Base-by-base conservation (phyloP, 192 early-diverging fungal genomes). In the Gryganskiella cystojenkinii region DNA sequence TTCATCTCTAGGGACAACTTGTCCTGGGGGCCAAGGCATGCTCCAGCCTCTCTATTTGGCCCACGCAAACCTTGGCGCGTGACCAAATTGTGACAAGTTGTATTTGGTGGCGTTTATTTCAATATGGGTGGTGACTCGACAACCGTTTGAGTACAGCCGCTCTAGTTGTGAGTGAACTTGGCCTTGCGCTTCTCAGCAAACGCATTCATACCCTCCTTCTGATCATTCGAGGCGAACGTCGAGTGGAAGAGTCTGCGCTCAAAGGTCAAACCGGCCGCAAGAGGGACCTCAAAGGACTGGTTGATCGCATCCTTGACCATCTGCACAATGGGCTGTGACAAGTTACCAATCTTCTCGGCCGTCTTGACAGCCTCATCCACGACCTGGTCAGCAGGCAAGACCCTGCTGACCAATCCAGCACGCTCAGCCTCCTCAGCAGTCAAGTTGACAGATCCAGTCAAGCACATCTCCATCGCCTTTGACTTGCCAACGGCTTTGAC, bases 231-330 rank as follows among this genome's bases (percentile, higher is more conserved):
- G 31, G 88, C 93, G 87, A 99, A 99, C 0, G 90, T 87, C 55
- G 87, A 67, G 75, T 99, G 96, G 91, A 99, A 99, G 50, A 98
- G 69, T 50, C 96, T 90, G 65, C 98, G 93, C 85, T 99, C 98
- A 73, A 94, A 93, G 70, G 90, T 88, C 46, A 96, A 80, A 53
- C 98, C 98, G 56, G 95, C 90, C 50, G 82, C 76, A 43, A 99
- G 85, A 19, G 89, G 87, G 56, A 96, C 71, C 82, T 99, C 98
- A 76, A 91, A 98, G 1, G 97, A 94, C 80, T 92, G 89, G 85
- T 99, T 96, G 27, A 98, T 89, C n/a, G 93, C 90, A 80, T 99
- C 98, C 90, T 98, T 98, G 72, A 89, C 91, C 94, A 98, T 96
- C 82, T 97, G 88, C 45, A 95, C 91, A 42, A 89, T 87, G 30